A percentile compares a stretch with the other conserved stretches of the same genome.
These are phyloP conservation scores for Setaria italica DNA, from an alignment of 202 grass and related monocot species.

Conservation along the genomic window DNA sequence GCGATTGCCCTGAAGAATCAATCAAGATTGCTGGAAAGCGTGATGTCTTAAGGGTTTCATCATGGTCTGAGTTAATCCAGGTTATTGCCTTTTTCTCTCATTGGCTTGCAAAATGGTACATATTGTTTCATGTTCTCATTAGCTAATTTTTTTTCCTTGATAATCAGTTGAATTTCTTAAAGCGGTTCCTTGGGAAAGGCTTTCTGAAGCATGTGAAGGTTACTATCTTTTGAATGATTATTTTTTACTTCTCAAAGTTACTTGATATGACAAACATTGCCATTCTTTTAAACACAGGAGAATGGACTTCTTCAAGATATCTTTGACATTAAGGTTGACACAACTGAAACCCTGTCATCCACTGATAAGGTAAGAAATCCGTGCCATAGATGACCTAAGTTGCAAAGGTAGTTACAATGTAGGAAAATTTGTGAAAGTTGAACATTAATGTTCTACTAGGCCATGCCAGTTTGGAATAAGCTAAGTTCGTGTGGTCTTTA, in stretches of 20 bases:
- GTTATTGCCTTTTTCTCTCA: constrained; percentile 47
- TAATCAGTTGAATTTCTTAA: constrained; percentile 92
- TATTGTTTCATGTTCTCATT: constrained; percentile 1
- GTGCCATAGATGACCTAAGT: neutral
- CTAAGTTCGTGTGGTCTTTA: neutral
- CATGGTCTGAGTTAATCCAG: constrained; percentile 90
- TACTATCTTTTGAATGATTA: constrained; percentile 2
- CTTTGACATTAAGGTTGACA: constrained; percentile 74
- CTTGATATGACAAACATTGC: neutral
- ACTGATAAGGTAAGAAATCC: constrained; percentile 64
- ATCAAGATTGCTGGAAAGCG: constrained; percentile 79
- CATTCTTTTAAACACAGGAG: constrained; percentile 55
- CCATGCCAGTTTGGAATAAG: neutral
- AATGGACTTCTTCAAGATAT: constrained; percentile 89
- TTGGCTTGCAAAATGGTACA: neutral
- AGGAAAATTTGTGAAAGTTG: neutral
- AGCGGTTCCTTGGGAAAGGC: constrained; percentile 78
- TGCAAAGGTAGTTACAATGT: neutral
- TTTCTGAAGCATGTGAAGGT: constrained; percentile 98
- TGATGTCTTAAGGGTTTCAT: constrained; percentile 68
- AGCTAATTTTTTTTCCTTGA: constrained; percentile 40
- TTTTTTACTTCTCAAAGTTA: constrained; percentile 3
- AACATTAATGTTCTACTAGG: neutral
- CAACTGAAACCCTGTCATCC: constrained; percentile 64
- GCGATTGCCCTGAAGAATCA: constrained; percentile 69